Percentiles rank a stretch among this genome's conserved stretches.
phyloP scores from a whole-genome alignment of 1,284 basidiomycete genomes.

The Hemileia vastatrix region DNA sequence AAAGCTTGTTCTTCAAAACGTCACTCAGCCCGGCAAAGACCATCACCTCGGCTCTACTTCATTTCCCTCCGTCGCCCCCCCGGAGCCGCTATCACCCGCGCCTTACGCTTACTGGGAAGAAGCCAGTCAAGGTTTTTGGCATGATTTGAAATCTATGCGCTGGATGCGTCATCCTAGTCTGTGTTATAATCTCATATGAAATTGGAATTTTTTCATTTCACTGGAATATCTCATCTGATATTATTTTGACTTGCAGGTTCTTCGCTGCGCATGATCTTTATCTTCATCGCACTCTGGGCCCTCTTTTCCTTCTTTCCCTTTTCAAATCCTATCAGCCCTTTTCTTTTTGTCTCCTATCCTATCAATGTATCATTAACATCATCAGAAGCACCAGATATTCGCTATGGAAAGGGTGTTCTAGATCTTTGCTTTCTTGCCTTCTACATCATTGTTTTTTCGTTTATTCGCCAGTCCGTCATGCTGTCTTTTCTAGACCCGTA shows the following conservation, averaged over 20 bases:
- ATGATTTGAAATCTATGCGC: conserved; percentile 51
- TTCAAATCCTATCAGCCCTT: conserved; percentile 63
- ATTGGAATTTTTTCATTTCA: too few species aligned
- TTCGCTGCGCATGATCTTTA: conserved; percentile 26
- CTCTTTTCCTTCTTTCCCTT: conserved; percentile 50
- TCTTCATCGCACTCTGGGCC: conserved; percentile 17
- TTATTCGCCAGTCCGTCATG: conserved; percentile 69
- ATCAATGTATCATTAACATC: conserved; percentile 46
- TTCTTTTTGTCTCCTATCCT: conserved; percentile 68
- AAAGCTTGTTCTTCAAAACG: conserved; percentile 13
- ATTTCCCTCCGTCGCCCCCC: too few species aligned
- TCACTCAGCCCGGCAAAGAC: conserved; percentile 15
- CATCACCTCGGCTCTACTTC: conserved; percentile 13
- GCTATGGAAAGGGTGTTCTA: conserved; percentile 61
- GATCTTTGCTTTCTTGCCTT: conserved; percentile 78
- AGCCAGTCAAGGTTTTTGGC: conserved; percentile 46
- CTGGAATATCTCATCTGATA: conserved; percentile 21
- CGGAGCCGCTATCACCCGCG: too few species aligned
- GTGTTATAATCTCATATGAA: conserved; percentile 30
- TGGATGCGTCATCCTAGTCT: conserved; percentile 69
- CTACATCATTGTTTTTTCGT: conserved; percentile 83
- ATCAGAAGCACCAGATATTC: conserved; percentile 52
- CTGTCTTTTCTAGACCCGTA: conserved; percentile 62
- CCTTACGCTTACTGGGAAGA: too few species aligned
- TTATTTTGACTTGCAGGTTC: conserved; percentile 25